Percentiles rank a stretch among this genome's conserved stretches.
phyloP scores from a whole-genome alignment of 305 asterid genomes.

The Fraxinus albicans region DNA sequence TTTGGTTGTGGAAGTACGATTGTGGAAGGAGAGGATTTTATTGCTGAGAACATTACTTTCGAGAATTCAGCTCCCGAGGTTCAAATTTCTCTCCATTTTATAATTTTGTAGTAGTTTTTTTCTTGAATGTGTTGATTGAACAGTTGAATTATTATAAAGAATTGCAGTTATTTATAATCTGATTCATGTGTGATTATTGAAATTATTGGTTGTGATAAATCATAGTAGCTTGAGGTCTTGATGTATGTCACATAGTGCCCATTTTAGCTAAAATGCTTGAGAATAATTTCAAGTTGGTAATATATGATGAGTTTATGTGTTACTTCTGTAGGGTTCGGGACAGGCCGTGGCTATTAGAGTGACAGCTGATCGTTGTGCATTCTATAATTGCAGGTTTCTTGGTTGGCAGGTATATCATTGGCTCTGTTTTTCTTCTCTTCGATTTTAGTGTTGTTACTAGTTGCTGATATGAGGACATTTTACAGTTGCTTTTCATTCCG shows the following conservation, averaged over 20 bases:
- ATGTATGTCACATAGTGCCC: neutral
- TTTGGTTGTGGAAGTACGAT: constrained; percentile 86
- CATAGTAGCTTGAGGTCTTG: neutral
- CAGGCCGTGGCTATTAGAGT: constrained; percentile 96
- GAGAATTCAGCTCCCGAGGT: constrained; percentile 90
- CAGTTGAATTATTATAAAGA: neutral
- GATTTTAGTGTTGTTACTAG: neutral
- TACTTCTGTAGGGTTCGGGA: constrained; percentile 66
- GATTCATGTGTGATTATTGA: neutral
- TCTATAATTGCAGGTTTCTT: constrained; percentile 89
- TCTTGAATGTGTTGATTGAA: neutral
- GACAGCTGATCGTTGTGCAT: constrained; percentile 91
- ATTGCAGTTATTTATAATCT: neutral
- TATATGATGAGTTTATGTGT: constrained; percentile 4
- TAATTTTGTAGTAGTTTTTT: neutral
- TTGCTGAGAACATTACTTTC: constrained; percentile 92
- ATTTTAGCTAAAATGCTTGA: neutral
- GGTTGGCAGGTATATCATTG: constrained; percentile 80
- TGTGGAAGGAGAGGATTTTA: constrained; percentile 94
- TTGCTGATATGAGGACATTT: neutral
- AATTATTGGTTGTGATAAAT: neutral
- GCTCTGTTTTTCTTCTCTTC: neutral
- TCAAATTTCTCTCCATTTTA: neutral
- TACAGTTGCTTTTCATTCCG: neutral
- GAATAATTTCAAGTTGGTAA: constrained; percentile 12